A percentile compares a stretch with the other conserved stretches of the same genome.
These are phyloP conservation scores for Sutorius eximius DNA, from an alignment of 1,284 basidiomycete species.

Conservation along the genomic window DNA sequence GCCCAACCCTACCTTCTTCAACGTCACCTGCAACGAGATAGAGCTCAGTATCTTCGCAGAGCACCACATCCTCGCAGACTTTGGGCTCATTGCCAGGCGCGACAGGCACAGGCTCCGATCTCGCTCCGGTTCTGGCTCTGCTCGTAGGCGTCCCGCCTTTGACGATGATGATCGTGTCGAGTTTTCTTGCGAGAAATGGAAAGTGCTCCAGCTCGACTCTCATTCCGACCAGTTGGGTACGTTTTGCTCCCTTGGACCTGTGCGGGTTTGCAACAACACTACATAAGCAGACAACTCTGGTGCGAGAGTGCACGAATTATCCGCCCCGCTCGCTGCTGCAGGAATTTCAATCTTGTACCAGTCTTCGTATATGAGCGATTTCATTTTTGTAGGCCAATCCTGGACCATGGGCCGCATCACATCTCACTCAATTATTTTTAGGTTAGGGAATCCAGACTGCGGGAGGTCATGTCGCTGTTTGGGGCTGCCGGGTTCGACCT, in stretches of 20 bases:
- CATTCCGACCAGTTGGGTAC: slow-evolving; percentile 65
- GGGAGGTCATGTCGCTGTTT: slow-evolving; percentile 62
- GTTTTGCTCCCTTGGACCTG: slow-evolving; percentile 22
- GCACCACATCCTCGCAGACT: slow-evolving; percentile 54
- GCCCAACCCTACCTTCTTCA: slow-evolving; percentile 65
- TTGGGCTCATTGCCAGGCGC: slow-evolving; percentile 58
- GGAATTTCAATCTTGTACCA: slow-evolving; percentile 85
- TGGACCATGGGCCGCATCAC: not conserved
- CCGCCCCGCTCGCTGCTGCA: slow-evolving; percentile 73
- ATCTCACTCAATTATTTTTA: slow-evolving; percentile 27
- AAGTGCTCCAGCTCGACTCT: slow-evolving; percentile 74
- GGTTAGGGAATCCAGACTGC: slow-evolving; percentile 66
- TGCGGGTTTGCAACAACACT: slow-evolving; percentile 5
- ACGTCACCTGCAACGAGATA: slow-evolving; percentile 72
- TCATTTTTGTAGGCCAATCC: slow-evolving; percentile 63
- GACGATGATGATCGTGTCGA: slow-evolving; percentile 53
- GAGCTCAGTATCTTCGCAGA: slow-evolving; percentile 75
- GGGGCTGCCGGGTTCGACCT: slow-evolving; percentile 63
- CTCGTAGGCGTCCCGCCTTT: slow-evolving; percentile 28
- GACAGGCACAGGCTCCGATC: slow-evolving; percentile 51
- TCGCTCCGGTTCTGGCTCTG: slow-evolving; percentile 39
- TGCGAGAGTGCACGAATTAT: slow-evolving; percentile 75
- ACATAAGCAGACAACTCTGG: slow-evolving; percentile 58
- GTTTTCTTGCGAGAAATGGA: slow-evolving; percentile 70
- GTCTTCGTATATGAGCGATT: slow-evolving; percentile 83